phyloP scores from a whole-genome alignment of 345 rosid species.

The Iberis pinnata region DNA sequence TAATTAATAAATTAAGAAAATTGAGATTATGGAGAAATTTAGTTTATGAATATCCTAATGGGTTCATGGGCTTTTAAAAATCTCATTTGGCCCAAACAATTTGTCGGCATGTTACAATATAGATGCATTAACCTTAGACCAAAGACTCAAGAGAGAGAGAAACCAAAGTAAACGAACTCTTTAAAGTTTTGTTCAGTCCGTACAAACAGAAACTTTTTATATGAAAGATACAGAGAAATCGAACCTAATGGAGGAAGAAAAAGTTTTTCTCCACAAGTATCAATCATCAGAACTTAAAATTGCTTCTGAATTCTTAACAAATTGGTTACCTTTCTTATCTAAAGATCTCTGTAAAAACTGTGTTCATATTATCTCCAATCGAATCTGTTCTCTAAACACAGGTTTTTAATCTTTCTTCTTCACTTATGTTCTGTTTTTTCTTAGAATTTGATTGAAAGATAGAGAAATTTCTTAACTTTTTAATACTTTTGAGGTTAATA shows the following conservation, averaged over 20 bases:
- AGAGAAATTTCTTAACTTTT: too few relatives aligned
- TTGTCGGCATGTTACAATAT: too few relatives aligned
- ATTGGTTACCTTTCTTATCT: conserved; percentile 81
- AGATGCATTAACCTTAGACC: too few relatives aligned
- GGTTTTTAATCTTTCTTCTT: conserved; percentile 27
- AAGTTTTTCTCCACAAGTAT: conserved; percentile 47
- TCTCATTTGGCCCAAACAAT: too few relatives aligned
- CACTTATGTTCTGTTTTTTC: too few relatives aligned
- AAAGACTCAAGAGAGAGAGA: too few relatives aligned
- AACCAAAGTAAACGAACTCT: conserved; percentile 31
- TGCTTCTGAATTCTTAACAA: conserved; percentile 69
- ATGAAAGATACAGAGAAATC: conserved; percentile 21
- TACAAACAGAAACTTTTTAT: conserved; percentile 15
- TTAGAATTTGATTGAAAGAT: too few relatives aligned
- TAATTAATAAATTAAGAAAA: too few relatives aligned
- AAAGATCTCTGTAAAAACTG: conserved; percentile 66
- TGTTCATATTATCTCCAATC: conserved; percentile 43
- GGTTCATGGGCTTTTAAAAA: too few relatives aligned
- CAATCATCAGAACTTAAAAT: conserved; percentile 60
- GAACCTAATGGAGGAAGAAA: conserved; percentile 38
- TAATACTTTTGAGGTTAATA: too few relatives aligned
- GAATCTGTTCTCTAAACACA: conserved; percentile 57
- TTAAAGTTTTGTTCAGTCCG: not conserved
- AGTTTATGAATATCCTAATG: too few relatives aligned
- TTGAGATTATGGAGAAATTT: too few relatives aligned